These are phyloP conservation scores for Geotrichum siamense DNA, from an alignment of 1,139 yeast genomes.

Conservation along the genomic window DNA sequence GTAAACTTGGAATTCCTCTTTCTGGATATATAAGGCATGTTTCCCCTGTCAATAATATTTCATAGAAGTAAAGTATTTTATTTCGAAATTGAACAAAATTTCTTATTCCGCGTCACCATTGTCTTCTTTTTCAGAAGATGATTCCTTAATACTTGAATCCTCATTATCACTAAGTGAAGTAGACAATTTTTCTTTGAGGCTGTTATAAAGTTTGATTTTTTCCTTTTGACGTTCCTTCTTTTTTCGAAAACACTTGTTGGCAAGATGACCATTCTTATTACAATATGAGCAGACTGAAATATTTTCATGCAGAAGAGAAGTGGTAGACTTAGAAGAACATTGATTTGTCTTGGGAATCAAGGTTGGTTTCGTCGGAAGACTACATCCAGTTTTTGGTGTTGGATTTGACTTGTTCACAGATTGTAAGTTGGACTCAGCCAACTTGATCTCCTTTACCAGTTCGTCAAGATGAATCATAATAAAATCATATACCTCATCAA, in stretches of 20 bases:
- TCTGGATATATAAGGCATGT: no score
- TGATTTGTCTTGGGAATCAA: no score
- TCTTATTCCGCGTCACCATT: no score
- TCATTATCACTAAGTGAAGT: not conserved
- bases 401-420: not conserved
- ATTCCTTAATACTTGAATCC: not conserved
- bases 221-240: slow-evolving; percentile 18
- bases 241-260: slow-evolving; percentile 18
- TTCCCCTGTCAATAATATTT: no score
- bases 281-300: slow-evolving; percentile 13
- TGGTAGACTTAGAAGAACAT: not conserved
- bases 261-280: slow-evolving; percentile 13
- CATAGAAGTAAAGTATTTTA: no score
- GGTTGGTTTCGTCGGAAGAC: no score
- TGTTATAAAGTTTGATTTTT: slow-evolving; percentile 13
- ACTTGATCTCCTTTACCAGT: slow-evolving; percentile 11
- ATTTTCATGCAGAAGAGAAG: not conserved
- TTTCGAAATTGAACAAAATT: no score
- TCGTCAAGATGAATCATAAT: slow-evolving; percentile 17
- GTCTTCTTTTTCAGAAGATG: no score
- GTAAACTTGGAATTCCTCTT: no score
- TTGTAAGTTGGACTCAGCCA: not conserved
- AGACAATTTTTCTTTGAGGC: slow-evolving; percentile 9
- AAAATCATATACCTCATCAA: slow-evolving; percentile 18
- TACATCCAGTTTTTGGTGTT: no score